phyloP scores from a whole-genome alignment of 106 monocot genomes.

The Dendrobium officinale region DNA sequence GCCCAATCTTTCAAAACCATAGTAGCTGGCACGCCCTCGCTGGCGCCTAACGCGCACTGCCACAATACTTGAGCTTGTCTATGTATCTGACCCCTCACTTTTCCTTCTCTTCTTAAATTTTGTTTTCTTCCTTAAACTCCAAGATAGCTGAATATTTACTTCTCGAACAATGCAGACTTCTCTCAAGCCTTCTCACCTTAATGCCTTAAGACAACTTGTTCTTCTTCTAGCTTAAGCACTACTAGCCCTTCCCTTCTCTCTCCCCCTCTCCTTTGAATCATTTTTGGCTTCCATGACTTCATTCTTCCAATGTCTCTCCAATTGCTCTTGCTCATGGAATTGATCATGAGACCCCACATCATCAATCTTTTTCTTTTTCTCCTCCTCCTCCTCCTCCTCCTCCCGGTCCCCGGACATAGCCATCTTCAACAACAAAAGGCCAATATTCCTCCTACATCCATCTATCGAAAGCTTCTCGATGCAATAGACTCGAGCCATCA shows the following conservation, averaged over 20 bases:
- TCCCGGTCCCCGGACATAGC: constrained; percentile 21
- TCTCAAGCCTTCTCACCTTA: not conserved
- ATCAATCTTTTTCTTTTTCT: constrained; percentile 28
- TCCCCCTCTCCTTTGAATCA: not conserved
- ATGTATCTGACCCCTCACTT: too few relatives aligned
- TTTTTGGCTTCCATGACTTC: constrained; percentile 21
- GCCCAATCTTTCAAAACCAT: too few relatives aligned
- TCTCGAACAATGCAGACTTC: not conserved
- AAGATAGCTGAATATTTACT: not conserved
- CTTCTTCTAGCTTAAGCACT: not conserved
- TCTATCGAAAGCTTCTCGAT: not conserved
- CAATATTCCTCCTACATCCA: not conserved
- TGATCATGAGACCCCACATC: constrained; percentile 20
- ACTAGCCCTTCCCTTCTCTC: not conserved
- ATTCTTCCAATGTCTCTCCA: not conserved
- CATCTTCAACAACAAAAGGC: not conserved
- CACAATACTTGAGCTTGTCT: too few relatives aligned
- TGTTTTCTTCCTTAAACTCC: not conserved
- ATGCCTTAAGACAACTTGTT: not conserved
- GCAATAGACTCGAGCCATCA: not conserved
- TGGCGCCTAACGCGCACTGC: too few relatives aligned
- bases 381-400: constrained; percentile 12
- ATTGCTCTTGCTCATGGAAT: constrained; percentile 23
- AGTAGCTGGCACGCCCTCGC: too few relatives aligned
- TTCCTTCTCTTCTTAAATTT: not conserved